Conservation (phyloP, 1,284 basidiomycete genomes). For the Ganoderma leucocontextum region DNA sequence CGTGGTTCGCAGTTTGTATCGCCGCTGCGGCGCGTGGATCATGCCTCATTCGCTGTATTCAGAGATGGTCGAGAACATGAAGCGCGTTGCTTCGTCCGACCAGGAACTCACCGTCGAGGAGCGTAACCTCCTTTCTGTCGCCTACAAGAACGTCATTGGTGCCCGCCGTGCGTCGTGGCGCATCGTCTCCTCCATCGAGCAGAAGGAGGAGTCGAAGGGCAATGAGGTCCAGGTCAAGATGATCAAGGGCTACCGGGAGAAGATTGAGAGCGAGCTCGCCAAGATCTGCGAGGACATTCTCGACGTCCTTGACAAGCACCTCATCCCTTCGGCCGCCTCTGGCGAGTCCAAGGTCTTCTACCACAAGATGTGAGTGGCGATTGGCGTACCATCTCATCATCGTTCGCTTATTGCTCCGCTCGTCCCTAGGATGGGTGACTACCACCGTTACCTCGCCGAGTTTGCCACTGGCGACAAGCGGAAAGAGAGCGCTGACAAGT, state of each 20-base stretch:
- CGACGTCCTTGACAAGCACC: constrained; percentile 98
- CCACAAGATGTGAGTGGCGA: constrained; percentile 93
- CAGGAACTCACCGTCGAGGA: constrained; percentile 99
- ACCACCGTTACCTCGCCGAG: constrained; percentile 99
- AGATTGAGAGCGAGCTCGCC: constrained; percentile 97
- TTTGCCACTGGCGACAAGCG: constrained; percentile 99
- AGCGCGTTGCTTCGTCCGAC: constrained; percentile 95
- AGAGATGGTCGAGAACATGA: constrained; percentile 99
- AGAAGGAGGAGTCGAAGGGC: constrained; percentile 99
- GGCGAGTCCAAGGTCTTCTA: constrained; percentile 99
- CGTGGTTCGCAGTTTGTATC: constrained; percentile 40
- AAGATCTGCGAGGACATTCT: constrained; percentile 99
- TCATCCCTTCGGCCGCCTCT: constrained; percentile 97
- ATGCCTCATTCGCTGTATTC: constrained; percentile 34
- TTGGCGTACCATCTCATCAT: neutral
- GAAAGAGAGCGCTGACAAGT: constrained; percentile 98
- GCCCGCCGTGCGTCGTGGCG: constrained; percentile 99
- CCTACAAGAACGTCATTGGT: constrained; percentile 99
- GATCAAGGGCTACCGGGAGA: constrained; percentile 99
- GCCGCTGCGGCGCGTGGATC: constrained; percentile 26
- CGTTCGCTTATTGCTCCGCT: constrained; percentile 9
- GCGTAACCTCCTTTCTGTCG: constrained; percentile 98
- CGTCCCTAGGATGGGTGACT: constrained; percentile 94
- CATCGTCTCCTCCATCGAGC: constrained; percentile 99
- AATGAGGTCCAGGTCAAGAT: constrained; percentile 97